phyloP scores from a whole-genome alignment of 2,329 filamentous ascomycete species.

The Hypoxylon sp. region DNA sequence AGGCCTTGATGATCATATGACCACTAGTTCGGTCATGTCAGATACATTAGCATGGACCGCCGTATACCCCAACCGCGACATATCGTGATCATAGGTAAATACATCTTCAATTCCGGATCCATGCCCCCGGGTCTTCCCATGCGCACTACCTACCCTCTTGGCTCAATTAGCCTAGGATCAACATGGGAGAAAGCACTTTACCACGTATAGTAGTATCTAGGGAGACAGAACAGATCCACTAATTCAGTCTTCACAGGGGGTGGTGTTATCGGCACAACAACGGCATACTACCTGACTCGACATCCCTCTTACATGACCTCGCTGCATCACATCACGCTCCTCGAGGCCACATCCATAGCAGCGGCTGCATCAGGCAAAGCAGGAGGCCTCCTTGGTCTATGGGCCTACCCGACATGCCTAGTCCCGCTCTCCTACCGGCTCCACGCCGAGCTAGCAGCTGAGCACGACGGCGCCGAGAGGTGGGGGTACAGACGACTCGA shows the following conservation, averaged over 20 bases:
- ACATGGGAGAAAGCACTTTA: conserved; percentile 17
- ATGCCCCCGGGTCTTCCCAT: conserved; percentile 12
- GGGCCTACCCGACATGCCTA: conserved; percentile 89
- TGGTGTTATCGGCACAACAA: conserved; percentile 92
- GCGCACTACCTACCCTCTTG: conserved; percentile 2
- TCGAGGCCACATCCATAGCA: conserved; percentile 89
- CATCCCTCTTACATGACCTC: conserved; percentile 84
- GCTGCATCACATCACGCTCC: conserved; percentile 83
- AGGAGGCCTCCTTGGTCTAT: conserved; percentile 88
- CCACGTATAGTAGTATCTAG: conserved; percentile 23
- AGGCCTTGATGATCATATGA: conserved; percentile 22
- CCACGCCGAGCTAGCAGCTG: conserved; percentile 85
- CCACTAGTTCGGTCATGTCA: conserved; percentile 48
- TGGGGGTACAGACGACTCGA: conserved; percentile 90
- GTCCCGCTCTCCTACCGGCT: conserved; percentile 89
- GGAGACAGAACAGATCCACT: conserved; percentile 31
- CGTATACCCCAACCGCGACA: conserved; percentile 53
- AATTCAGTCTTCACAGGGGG: conserved; percentile 71
- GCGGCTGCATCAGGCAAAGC: conserved; percentile 96
- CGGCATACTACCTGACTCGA: conserved; percentile 90
- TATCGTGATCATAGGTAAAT: conserved; percentile 54
- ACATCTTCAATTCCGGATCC: neutral
- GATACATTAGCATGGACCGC: conserved; percentile 49
- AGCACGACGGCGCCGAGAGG: conserved; percentile 81
- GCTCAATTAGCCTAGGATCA: conserved; percentile 28